Base-by-base conservation (phyloP, 192 early-diverging fungal species). In the Helicostylum pulchrum region DNA sequence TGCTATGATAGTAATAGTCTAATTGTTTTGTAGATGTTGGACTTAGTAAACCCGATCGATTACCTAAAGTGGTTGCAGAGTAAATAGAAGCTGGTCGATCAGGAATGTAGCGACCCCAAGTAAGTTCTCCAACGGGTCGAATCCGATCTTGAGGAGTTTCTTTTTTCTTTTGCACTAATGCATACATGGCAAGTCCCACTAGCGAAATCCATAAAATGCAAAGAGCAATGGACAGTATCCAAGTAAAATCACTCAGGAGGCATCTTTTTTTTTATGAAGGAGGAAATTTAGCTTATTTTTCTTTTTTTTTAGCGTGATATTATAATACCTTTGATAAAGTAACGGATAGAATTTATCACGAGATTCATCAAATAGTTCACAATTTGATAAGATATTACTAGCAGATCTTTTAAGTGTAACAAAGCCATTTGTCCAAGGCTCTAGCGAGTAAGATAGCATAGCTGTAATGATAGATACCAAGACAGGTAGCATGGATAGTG, bases 31-130 rank as follows among this genome's bases (percentile, higher is more conserved):
- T 9, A 39, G 36, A 4, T 19, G 42, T 10, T 3, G 46, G 46
- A 12, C 6, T 48, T 12, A 48, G n/a, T 9, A 48, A 15, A 17
- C 46, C 46, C 4, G 46, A 48, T 48, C 4, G 12, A 17, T 14
- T 17, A 19, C 12, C 12, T 1, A 48, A 14, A 48, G 4, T 48
- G 46, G 46, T 14, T 15, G 14, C 4, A 15, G 46, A 48, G 12
- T 48, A 48, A 9, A 19, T 48, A 6, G 46, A 14, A 19, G 46
- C 21, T 1, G 43, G 57, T 23, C 21, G 11, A 21, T 65, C 64
- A 17, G 65, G 65, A 4, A 67, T 51, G 48, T 67, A 60, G 4
- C 56, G 23, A 4, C 65, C 65, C 65, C 65, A 67, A 10, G 11
- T 20, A 2, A 48, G 56, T 17, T 67, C 65, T 12, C 49, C 19